Base-by-base conservation (phyloP, 495 filamentous ascomycete genomes). In the Penicillium angulare region DNA sequence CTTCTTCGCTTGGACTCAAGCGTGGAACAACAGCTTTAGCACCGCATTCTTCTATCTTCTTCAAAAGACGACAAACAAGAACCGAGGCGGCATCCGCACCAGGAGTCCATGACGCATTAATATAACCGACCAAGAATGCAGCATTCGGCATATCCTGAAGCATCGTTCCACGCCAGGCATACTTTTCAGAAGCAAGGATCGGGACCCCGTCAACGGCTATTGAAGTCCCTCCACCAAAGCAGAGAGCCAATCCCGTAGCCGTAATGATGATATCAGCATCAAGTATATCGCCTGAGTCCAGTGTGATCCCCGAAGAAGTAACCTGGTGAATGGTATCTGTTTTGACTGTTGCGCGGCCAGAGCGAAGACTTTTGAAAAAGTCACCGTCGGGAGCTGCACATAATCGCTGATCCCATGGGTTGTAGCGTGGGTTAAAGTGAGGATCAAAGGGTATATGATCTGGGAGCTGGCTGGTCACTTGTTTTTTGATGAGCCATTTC, bases 201-300 rank as follows among this genome's bases (percentile, higher is more conserved):
- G 69, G 69, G 12, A 71, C 48, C n/a, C 76, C 79, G 56, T 88
- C 80, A 1, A 88, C 78, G 3, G 59, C 59, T 12, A 86, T 44
- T 0, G 56, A 47, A 3, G 81, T 66, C 5, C 73, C 70, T 16
- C 79, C 78, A 0, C 78, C 76, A 9, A 88, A 61, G 13, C 66
- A 64, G 34, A 89, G 56, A 34, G 75, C 74, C 1, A 92, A 69
- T 0, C 88, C 88, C 0, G 88, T 92, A 0, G 88, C 87, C 0
- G 86, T 87, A 50, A 91, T 65, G 59, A 92, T 86, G 56, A 87
- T 81, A 66, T 92, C 86, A 0, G 85, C 80, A 1, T 81, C 72
- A 3, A 91, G 59, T 0, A 57, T 60, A 31, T 79, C 71, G 13
- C 84, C 87, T 0, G 76, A 77, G 22, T 73, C 59, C 18, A 89